Evolutionary conservation across 768 basidiomycete genomes (phyloP).

Genomic region (Termitomyces titanicus): DNA sequence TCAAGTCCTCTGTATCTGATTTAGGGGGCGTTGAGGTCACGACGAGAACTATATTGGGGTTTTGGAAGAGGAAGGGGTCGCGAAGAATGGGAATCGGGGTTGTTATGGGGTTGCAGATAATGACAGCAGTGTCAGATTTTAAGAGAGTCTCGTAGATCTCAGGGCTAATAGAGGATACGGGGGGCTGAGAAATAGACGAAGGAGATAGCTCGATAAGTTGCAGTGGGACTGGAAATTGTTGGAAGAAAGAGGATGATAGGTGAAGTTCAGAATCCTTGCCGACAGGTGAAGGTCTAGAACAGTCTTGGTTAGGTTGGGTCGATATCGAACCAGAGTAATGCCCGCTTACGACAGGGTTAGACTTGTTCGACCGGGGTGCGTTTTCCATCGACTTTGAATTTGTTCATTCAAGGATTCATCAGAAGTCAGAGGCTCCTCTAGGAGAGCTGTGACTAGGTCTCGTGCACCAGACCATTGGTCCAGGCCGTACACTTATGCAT

Average conservation of each 20-base stretch:
- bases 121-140: conserved; percentile 58
- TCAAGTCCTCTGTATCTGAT: conserved; percentile 8
- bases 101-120: conserved; percentile 60
- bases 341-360: conserved; percentile 36
- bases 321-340: conserved; percentile 30
- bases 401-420: conserved; percentile 37
- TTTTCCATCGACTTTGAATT: conserved; percentile 49
- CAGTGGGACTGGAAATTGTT: conserved; percentile 48
- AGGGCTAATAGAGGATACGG: background rate
- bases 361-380: conserved; percentile 16
- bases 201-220: conserved; percentile 41
- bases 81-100: conserved; percentile 37
- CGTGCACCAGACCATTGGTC: conserved; percentile 51
- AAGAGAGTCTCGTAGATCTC: conserved; percentile 21
- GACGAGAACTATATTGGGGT: conserved; percentile 43
- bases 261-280: conserved; percentile 20
- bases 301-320: conserved; percentile 17
- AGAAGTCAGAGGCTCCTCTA: conserved; percentile 69
- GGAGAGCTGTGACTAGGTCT: conserved; percentile 64
- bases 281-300: conserved; percentile 4
- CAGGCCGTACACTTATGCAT: conserved; percentile 51
- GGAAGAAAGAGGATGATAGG: conserved; percentile 50
- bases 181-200: conserved; percentile 9
- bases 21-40: conserved; percentile 29
- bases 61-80: conserved; percentile 26